A percentile compares a stretch with the other conserved stretches of the same genome.
Evolutionary conservation across 805 yeast species (phyloP).

Genomic region (Brettanomyces custersianus): DNA sequence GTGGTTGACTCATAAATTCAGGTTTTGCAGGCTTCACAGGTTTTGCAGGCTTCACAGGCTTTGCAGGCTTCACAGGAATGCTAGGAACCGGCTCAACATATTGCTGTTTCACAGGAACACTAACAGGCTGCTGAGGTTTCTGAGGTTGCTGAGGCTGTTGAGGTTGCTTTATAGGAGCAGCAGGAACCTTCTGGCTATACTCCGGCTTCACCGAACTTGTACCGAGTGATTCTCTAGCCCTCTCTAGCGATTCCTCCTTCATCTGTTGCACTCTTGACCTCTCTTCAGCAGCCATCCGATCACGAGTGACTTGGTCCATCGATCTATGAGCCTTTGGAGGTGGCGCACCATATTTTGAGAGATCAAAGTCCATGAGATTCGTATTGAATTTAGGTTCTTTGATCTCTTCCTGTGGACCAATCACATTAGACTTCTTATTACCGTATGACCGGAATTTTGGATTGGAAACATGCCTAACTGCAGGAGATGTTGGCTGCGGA

Average conservation of each 20-base stretch:
- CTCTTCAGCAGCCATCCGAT: slow-evolving; percentile 16
- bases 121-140: slow-evolving; percentile 13
- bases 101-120: too few species aligned
- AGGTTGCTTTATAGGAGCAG: slow-evolving; percentile 2
- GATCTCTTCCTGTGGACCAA: slow-evolving; percentile 10
- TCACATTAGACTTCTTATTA: slow-evolving; percentile 4
- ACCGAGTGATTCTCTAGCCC: slow-evolving; percentile 12
- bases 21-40: too few species aligned
- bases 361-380: slow-evolving; percentile 27
- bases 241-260: slow-evolving; percentile 20
- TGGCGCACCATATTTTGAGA: slow-evolving; percentile 34
- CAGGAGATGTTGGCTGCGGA: too few species aligned
- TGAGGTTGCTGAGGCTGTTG: slow-evolving; percentile 4
- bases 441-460: not conserved
- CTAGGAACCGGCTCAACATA: too few species aligned
- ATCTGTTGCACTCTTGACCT: slow-evolving; percentile 18
- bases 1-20: too few species aligned
- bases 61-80: too few species aligned
- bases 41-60: too few species aligned
- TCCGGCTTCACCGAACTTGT: too few species aligned
- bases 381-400: slow-evolving; percentile 22
- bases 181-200: too few species aligned
- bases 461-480: too few species aligned
- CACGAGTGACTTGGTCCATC: slow-evolving; percentile 16
- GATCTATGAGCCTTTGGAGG: slow-evolving; percentile 31